Base-by-base conservation (phyloP, 2,329 filamentous ascomycete species). In the Alternaria burnsii region DNA sequence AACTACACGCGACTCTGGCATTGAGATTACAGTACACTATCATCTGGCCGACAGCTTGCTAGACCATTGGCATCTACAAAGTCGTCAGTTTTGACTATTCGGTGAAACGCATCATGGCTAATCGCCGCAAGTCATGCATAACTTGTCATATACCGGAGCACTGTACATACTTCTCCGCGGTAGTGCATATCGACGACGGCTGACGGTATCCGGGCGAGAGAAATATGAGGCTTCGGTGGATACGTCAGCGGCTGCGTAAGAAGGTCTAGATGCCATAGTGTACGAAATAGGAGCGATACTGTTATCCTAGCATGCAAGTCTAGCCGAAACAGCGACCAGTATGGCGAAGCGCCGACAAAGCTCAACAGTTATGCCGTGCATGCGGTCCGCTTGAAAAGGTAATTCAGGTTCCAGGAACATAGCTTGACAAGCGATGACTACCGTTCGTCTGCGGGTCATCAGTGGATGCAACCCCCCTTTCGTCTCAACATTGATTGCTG, bases 331-430 rank as follows among this genome's bases (percentile, higher is more conserved):
- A 50, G 55, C 58, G 62, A 63, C 54, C 56, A 62, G 64, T 67
- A 55, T 69, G 64, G 64, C 66, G 66, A 67, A 67, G 66, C 66
- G 66, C 66, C 66, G 54, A 41, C 58, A 53, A 32, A 50, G 34
- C 48, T 62, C 51, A 57, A 53, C 56, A 65, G 52, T 59, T 42
- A 65, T 59, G 61, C 57, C 52, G 50, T 59, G 52, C 53, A 52
- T 46, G 53, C 57, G 40, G 41, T 56, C 28, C 41, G 42, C 58
- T 42, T 41, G 52, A 47, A 55, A 50, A 42, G 52, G 53, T 43
- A 52, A 38, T 55, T n/a, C 24, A 56, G 22, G 14, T 18, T 42
- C 56, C 36, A 52, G 41, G 50, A 51, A 58, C 52, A 58, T 57
- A 51, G 57, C 36, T 55, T 58, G 50, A 32, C 51, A 47, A 30